phyloP scores from a whole-genome alignment of 2,329 filamentous ascomycete genomes.

The Talaromyces islandicus region DNA sequence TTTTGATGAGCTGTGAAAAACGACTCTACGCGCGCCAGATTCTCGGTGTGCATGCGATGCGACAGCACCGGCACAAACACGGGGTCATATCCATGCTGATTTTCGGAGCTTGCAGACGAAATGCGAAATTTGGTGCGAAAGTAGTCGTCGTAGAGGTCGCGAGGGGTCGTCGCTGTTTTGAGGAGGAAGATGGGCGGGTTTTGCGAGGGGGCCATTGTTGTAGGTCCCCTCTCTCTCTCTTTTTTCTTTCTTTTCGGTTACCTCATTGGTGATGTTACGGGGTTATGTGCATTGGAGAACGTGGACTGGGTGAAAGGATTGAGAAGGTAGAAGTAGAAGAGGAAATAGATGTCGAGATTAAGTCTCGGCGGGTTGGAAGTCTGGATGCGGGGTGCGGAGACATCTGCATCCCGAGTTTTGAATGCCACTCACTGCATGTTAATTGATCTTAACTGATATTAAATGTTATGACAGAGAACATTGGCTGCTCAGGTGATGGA shows the following conservation, averaged over 20 bases:
- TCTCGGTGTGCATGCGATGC: constrained; percentile 34
- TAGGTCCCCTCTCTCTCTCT: background rate
- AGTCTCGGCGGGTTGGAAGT: background rate
- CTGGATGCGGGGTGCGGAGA: constrained; percentile 9
- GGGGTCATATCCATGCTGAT: constrained; percentile 16
- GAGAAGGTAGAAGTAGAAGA: background rate
- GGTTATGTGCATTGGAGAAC: background rate
- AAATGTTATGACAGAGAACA: no score
- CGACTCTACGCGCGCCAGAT: constrained; percentile 28
- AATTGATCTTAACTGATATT: no score
- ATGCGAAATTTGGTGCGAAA: constrained; percentile 22
- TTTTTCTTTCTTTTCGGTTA: background rate
- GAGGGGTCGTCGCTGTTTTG: constrained; percentile 41
- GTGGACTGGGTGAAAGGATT: background rate
- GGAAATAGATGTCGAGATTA: background rate
- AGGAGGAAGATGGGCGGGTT: constrained; percentile 39
- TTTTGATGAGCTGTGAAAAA: constrained; percentile 25
- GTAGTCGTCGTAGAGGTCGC: constrained; percentile 41
- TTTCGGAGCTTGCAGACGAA: background rate
- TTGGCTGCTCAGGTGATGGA: no score
- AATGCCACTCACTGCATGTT: background rate
- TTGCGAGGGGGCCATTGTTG: background rate
- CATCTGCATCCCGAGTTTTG: background rate
- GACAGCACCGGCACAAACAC: constrained; percentile 43
- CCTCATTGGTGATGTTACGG: background rate